Conservation (phyloP, 371 early-diverging fungal genomes). For the Gilbertella persicaria region DNA sequence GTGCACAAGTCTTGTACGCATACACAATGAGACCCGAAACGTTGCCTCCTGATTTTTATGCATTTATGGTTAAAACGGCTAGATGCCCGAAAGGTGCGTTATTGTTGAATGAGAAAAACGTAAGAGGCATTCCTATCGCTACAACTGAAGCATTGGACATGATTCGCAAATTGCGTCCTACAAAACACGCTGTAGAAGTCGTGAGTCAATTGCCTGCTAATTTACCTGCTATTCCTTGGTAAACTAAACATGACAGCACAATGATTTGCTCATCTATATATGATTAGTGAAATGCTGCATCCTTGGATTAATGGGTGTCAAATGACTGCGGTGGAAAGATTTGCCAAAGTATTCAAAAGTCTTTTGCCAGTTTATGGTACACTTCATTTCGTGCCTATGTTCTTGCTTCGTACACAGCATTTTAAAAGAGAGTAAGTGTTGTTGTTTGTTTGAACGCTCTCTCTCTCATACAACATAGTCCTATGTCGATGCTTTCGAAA, state of each 20-base stretch:
- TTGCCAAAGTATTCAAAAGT: conserved; percentile 54
- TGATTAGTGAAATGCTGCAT: conserved; percentile 61
- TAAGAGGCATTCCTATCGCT: conserved; percentile 53
- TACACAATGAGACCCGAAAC: conserved; percentile 69
- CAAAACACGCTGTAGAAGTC: conserved; percentile 42
- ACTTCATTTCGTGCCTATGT: conserved; percentile 71
- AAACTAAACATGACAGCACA: not conserved
- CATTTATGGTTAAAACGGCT: conserved; percentile 68
- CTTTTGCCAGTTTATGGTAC: conserved; percentile 73
- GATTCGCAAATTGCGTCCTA: conserved; percentile 47
- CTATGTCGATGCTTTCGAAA: conserved; percentile 46
- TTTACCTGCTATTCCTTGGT: conserved; percentile 42
- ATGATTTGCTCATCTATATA: not conserved
- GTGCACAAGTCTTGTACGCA: conserved; percentile 65
- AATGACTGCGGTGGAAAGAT: conserved; percentile 45
- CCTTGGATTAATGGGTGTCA: conserved; percentile 63
- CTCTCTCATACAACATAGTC: conserved; percentile 29
- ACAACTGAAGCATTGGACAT: conserved; percentile 37
- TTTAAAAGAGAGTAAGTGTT: conserved; percentile 57
- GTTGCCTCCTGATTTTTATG: conserved; percentile 66
- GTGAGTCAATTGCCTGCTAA: conserved; percentile 26
- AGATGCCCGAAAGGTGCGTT: conserved; percentile 60
- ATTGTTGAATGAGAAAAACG: conserved; percentile 50
- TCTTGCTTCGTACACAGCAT: conserved; percentile 57
- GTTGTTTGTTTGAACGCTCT: not conserved